These are phyloP conservation scores for Styphnolobium japonicum DNA, from an alignment of 306 rosid species.

Conservation along the genomic window DNA sequence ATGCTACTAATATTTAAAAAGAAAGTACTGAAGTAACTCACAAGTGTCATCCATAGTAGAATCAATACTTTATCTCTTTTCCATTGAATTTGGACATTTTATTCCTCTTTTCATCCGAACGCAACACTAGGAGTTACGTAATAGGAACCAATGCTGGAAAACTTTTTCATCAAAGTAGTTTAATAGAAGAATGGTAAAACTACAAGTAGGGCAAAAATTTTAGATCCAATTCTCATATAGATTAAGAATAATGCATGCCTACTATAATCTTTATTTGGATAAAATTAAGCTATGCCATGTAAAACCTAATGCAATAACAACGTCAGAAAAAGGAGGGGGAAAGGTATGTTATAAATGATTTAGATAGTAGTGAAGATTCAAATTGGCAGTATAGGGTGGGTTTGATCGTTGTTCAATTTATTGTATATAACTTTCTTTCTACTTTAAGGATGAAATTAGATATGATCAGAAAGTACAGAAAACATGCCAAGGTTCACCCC, in stretches of 20 bases:
- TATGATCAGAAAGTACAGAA: background rate
- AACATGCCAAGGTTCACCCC: background rate
- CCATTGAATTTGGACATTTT: conserved; percentile 12
- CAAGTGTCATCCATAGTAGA: conserved; percentile 4
- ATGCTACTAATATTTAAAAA: too few relatives aligned
- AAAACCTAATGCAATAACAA: background rate
- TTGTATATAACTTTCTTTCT: background rate
- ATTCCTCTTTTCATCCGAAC: background rate
- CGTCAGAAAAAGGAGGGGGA: background rate
- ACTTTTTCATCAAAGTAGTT: background rate
- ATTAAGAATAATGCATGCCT: background rate
- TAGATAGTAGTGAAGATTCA: background rate
- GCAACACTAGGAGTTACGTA: background rate
- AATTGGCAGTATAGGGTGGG: background rate
- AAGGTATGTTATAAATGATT: background rate
- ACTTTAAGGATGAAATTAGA: background rate
- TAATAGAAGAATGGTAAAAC: background rate
- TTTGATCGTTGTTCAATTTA: background rate
- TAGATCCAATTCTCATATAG: background rate
- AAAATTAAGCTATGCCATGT: background rate
- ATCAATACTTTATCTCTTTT: conserved; percentile 34
- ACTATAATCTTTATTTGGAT: background rate
- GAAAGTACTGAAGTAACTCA: too few relatives aligned
- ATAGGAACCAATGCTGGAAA: background rate
- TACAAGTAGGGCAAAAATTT: background rate